phyloP scores from a whole-genome alignment of 2,329 filamentous ascomycete genomes.

The Xenoacremonium recifei region DNA sequence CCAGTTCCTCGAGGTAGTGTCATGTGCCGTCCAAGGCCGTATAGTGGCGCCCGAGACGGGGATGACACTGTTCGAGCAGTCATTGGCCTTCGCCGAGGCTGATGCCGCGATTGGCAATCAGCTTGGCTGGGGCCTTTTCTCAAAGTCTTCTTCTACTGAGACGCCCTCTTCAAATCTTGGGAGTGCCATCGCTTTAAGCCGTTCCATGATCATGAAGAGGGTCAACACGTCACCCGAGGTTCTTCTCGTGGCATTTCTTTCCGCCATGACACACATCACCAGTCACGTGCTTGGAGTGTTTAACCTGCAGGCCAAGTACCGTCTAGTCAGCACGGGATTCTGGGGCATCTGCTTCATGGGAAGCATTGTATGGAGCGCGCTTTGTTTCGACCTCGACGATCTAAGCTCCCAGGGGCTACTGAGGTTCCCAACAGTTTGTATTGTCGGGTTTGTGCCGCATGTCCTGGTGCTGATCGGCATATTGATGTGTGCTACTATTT shows the following conservation, averaged over 20 bases:
- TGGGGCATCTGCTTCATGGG: constrained; percentile 91
- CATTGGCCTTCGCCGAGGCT: constrained; percentile 91
- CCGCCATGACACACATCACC: constrained; percentile 81
- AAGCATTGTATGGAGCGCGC: constrained; percentile 75
- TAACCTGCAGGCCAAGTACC: constrained; percentile 73
- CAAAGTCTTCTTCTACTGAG: constrained; percentile 42
- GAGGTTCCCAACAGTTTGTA: constrained; percentile 89
- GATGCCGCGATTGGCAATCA: constrained; percentile 83
- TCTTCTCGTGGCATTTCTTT: constrained; percentile 82
- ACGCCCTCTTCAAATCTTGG: constrained; percentile 19
- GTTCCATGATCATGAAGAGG: constrained; percentile 69
- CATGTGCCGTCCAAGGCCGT: constrained; percentile 83
- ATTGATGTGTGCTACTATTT: constrained; percentile 71
- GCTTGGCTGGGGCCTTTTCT: constrained; percentile 67
- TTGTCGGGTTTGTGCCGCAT: constrained; percentile 93
- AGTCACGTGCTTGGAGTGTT: constrained; percentile 82
- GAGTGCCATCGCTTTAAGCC: constrained; percentile 49
- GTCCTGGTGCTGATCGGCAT: constrained; percentile 84
- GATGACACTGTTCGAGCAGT: constrained; percentile 96
- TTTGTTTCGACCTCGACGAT: constrained; percentile 61
- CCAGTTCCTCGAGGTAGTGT: constrained; percentile 85
- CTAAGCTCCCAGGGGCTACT: constrained; percentile 65
- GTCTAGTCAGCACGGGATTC: constrained; percentile 83
- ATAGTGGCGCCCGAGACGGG: constrained; percentile 81
- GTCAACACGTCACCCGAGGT: constrained; percentile 91